phyloP scores from a whole-genome alignment of 805 yeast species.

The Candida ponderosae region DNA sequence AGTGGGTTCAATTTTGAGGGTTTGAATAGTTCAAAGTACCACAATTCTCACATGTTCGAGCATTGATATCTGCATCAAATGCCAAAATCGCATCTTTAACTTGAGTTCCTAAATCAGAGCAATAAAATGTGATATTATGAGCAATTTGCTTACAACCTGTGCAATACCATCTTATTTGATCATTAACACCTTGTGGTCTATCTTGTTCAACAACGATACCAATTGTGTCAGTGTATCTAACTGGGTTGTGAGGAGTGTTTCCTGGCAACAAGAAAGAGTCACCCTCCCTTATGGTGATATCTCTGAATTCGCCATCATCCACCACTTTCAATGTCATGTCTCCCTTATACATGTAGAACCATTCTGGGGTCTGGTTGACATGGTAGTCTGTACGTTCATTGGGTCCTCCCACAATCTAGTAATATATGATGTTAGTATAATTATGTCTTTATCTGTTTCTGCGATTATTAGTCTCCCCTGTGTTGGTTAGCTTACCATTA shows the following conservation, averaged over 20 bases:
- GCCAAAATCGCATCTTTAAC: conserved; percentile 72
- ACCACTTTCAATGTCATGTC: conserved; percentile 79
- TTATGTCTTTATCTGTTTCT: background rate
- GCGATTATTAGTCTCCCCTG: too few relatives aligned
- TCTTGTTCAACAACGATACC: conserved; percentile 93
- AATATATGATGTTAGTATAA: background rate
- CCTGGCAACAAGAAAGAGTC: conserved; percentile 84
- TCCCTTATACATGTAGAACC: conserved; percentile 85
- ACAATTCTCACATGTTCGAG: conserved; percentile 69
- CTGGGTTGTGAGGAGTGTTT: conserved; percentile 85
- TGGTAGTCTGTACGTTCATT: conserved; percentile 92
- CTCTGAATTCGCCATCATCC: conserved; percentile 68
- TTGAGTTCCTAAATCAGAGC: conserved; percentile 82
- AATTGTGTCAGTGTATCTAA: conserved; percentile 74
- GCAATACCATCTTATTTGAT: conserved; percentile 86
- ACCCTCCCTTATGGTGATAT: conserved; percentile 72
- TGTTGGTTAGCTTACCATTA: conserved; percentile 69
- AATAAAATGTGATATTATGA: conserved; percentile 64
- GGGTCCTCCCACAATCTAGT: conserved; percentile 82
- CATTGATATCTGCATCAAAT: conserved; percentile 54
- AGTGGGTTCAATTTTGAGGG: conserved; percentile 30
- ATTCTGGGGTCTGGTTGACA: conserved; percentile 90
- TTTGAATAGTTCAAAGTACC: conserved; percentile 66
- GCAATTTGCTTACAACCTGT: conserved; percentile 55
- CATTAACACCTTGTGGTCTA: conserved; percentile 64